Evolutionary conservation across 2,329 filamentous ascomycete genomes (phyloP).

Genomic region (Fusarium xyrophilum): DNA sequence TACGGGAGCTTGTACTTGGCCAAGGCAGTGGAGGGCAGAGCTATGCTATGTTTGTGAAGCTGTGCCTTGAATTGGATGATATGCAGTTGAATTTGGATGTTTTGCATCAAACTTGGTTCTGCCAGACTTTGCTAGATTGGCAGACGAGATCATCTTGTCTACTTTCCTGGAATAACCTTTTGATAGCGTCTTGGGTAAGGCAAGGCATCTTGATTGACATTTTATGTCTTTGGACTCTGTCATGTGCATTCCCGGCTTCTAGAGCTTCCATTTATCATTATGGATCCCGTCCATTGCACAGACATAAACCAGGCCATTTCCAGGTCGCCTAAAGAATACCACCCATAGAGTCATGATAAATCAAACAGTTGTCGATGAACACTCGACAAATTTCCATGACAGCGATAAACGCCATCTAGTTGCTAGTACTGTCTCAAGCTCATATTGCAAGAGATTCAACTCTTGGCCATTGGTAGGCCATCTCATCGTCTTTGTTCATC

Average conservation of each 20-base stretch:
- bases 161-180: background rate
- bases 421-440: constrained; percentile 4
- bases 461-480: constrained; percentile 1
- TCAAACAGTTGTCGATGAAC: constrained; percentile 4
- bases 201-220: background rate
- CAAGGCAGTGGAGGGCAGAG: constrained; percentile 1
- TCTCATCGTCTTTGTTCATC: constrained; percentile 23
- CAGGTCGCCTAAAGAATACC: constrained; percentile 38
- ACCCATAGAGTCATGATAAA: constrained; percentile 13
- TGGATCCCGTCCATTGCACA: constrained; percentile 31
- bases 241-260: constrained; percentile 26
- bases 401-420: background rate
- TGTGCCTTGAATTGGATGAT: constrained; percentile 37
- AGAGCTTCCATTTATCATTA: constrained; percentile 13
- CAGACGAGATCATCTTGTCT: constrained; percentile 2
- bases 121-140: constrained; percentile 1
- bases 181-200: background rate
- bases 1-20: constrained; percentile 5
- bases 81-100: constrained; percentile 34
- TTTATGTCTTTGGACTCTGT: background rate
- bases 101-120: constrained; percentile 34
- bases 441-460: background rate
- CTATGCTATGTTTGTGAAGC: constrained; percentile 27
- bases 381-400: background rate
- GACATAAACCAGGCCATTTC: constrained; percentile 32